Percentiles rank a stretch among this genome's conserved stretches.
Evolutionary conservation across 768 basidiomycete species (phyloP).

Genomic region (Naematelia aurantialba): DNA sequence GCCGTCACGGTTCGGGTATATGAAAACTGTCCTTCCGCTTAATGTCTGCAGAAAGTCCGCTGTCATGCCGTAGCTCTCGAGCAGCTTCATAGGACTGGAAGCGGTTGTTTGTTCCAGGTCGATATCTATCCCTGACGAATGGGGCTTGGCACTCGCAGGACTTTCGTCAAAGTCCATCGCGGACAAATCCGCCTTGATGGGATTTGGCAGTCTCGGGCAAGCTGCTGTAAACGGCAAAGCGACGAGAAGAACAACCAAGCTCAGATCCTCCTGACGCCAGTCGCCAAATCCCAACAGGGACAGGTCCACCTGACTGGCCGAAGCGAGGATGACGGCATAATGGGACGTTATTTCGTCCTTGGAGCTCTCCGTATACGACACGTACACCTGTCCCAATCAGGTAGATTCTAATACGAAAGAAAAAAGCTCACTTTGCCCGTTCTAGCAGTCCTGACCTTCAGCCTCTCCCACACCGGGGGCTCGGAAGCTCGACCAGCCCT

Average conservation of each 20-base stretch:
- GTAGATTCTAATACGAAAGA: neutral
- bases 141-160: conserved; percentile 1
- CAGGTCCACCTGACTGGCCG: conserved; percentile 4
- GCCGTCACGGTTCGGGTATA: conserved; percentile 5
- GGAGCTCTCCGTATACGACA: conserved; percentile 14
- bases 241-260: conserved; percentile 10
- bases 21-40: neutral
- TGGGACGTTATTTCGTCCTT: conserved; percentile 7
- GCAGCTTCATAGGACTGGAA: neutral
- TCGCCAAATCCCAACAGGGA: conserved; percentile 2
- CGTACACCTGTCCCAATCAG: conserved; percentile 14
- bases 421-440: conserved; percentile 1
- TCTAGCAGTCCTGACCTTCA: conserved; percentile 2
- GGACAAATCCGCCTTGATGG: conserved; percentile 8
- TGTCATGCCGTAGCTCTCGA: conserved; percentile 14
- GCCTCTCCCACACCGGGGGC: conserved; percentile 6
- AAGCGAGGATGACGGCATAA: conserved; percentile 15
- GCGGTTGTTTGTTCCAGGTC: neutral
- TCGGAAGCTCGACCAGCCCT: neutral
- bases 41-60: conserved; percentile 3
- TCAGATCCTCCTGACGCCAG: conserved; percentile 5
- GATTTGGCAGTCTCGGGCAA: conserved; percentile 16
- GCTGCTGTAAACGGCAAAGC: conserved; percentile 2
- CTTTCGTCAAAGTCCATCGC: neutral
- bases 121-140: neutral